Evolutionary conservation across 441 rosid genomes (phyloP).

Genomic region (Jatropha multifida): DNA sequence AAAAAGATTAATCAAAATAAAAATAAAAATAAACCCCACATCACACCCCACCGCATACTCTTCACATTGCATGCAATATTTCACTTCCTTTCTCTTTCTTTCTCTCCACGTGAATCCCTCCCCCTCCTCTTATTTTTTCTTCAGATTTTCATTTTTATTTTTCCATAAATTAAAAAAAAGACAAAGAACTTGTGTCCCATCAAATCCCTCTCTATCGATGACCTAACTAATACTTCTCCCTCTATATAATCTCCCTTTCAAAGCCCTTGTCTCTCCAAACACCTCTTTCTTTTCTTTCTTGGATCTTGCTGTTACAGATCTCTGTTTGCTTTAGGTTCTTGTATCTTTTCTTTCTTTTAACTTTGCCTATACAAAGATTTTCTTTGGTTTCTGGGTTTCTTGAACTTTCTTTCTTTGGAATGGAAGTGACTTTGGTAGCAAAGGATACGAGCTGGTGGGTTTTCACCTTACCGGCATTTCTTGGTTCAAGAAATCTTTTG

Average conservation of each 20-base stretch:
- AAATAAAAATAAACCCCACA: too few species aligned
- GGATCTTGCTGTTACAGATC: background rate
- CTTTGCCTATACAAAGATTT: too few species aligned
- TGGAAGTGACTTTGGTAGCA: slow-evolving; percentile 24
- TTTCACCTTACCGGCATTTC: slow-evolving; percentile 53
- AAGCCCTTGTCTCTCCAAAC: background rate
- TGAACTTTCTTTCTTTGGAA: slow-evolving; percentile 10
- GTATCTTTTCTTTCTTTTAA: background rate
- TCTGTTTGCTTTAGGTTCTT: background rate
- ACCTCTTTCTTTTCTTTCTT: background rate
- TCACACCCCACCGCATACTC: background rate
- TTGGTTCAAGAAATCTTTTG: slow-evolving; percentile 34
- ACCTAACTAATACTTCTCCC: background rate
- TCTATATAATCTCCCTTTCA: background rate
- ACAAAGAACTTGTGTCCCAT: background rate
- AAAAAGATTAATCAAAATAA: background rate
- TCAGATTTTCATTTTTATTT: background rate
- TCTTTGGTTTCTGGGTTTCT: background rate
- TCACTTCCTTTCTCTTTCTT: background rate
- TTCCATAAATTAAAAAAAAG: too few species aligned
- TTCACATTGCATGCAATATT: slow-evolving; percentile 1
- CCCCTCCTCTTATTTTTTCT: background rate
- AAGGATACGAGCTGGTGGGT: slow-evolving; percentile 56
- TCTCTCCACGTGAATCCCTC: slow-evolving; percentile 12
- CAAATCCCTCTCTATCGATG: background rate